Evolutionary conservation across 768 basidiomycete species (phyloP).

Genomic region (Amyloporia xantha): DNA sequence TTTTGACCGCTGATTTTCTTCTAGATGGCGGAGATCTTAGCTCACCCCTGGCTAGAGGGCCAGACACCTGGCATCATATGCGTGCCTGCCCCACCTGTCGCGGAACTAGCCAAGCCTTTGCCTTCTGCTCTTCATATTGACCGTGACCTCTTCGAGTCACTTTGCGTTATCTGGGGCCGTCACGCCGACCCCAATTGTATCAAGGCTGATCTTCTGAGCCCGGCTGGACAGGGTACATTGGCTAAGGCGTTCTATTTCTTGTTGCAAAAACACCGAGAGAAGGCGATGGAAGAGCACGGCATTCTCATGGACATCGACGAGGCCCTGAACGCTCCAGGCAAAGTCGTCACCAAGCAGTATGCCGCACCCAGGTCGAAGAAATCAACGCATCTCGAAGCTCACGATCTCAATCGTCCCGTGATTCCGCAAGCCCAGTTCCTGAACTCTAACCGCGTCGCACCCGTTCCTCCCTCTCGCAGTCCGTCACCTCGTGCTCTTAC

Average conservation of each 20-base stretch:
- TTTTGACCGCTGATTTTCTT: not conserved
- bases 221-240: slow-evolving; percentile 61
- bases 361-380: slow-evolving; percentile 31
- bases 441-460: slow-evolving; percentile 22
- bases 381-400: not conserved
- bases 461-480: slow-evolving; percentile 23
- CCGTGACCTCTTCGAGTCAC: slow-evolving; percentile 66
- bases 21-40: slow-evolving; percentile 81
- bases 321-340: slow-evolving; percentile 19
- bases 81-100: slow-evolving; percentile 32
- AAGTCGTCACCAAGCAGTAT: slow-evolving; percentile 36
- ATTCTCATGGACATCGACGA: slow-evolving; percentile 33
- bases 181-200: slow-evolving; percentile 56
- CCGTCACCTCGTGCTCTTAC: slow-evolving; percentile 21
- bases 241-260: slow-evolving; percentile 90
- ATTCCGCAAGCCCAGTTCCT: slow-evolving; percentile 9
- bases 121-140: slow-evolving; percentile 66
- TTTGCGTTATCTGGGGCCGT: slow-evolving; percentile 80
- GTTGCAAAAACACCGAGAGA: slow-evolving; percentile 68
- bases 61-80: slow-evolving; percentile 42
- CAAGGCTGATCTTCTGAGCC: slow-evolving; percentile 59
- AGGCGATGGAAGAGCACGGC: slow-evolving; percentile 48
- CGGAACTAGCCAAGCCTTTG: slow-evolving; percentile 61
- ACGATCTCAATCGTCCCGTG: slow-evolving; percentile 6
- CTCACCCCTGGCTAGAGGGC: slow-evolving; percentile 77